A percentile compares a stretch with the other conserved stretches of the same genome.
Evolutionary conservation across 371 early-diverging fungal genomes (phyloP).

Genomic region (Rhizomucor miehei): DNA sequence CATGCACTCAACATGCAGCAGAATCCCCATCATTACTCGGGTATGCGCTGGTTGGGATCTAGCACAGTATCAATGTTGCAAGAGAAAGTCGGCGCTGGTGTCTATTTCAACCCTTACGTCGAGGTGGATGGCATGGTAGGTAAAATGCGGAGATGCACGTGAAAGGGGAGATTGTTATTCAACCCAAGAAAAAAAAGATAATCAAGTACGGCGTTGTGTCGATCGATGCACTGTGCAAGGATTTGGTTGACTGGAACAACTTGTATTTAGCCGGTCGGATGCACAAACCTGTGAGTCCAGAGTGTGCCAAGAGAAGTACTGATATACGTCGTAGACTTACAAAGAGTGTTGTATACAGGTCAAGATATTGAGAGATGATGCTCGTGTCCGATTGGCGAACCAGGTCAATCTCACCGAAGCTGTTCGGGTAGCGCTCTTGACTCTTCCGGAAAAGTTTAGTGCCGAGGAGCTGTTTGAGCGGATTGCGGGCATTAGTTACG

Average conservation of each 20-base stretch:
- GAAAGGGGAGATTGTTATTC: background rate
- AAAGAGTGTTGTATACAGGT: constrained; percentile 35
- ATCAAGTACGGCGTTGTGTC: constrained; percentile 97
- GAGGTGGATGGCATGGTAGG: constrained; percentile 80
- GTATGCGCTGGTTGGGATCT: constrained; percentile 68
- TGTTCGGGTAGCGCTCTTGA: constrained; percentile 79
- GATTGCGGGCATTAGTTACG: constrained; percentile 89
- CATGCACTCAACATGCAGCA: constrained; percentile 92
- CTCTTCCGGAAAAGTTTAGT: constrained; percentile 81
- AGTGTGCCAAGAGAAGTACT: too few species aligned
- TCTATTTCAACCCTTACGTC: constrained; percentile 95
- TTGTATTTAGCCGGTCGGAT: constrained; percentile 95
- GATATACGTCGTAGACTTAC: too few species aligned
- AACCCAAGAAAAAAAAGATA: constrained; percentile 27
- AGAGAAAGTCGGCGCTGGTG: constrained; percentile 85
- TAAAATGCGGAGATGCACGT: background rate
- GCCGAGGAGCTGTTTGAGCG: constrained; percentile 77
- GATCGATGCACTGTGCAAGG: constrained; percentile 79
- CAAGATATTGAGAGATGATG: constrained; percentile 84
- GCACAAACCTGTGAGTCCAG: constrained; percentile 85
- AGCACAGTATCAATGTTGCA: constrained; percentile 72
- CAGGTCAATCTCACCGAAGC: constrained; percentile 88
- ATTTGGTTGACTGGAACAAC: constrained; percentile 92
- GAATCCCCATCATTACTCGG: constrained; percentile 88
- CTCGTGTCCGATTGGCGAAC: constrained; percentile 80